These are phyloP conservation scores for Plasmodium sp. DNA, from an alignment of 169 alveolate species.

Conservation along the genomic window DNA sequence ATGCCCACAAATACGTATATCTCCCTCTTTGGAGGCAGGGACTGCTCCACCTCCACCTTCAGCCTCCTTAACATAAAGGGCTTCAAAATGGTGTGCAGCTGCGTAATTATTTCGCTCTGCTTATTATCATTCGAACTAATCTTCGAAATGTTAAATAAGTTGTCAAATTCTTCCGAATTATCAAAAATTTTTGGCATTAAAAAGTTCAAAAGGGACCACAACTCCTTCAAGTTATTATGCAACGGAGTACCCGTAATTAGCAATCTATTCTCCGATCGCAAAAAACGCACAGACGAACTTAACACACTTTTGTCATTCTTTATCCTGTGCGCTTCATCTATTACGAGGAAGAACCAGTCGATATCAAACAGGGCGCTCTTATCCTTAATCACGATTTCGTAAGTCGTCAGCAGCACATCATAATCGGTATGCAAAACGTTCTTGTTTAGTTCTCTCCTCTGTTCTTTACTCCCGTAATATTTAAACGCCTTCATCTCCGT, in stretches of 20 bases:
- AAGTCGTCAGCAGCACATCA: constrained; percentile 96
- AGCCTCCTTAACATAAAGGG: constrained; percentile 98
- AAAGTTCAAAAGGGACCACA: constrained; percentile 98
- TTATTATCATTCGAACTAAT: constrained; percentile 77
- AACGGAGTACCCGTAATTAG: constrained; percentile 99
- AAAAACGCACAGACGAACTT: constrained; percentile 90
- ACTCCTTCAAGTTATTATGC: constrained; percentile 97
- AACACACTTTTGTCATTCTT: constrained; percentile 96
- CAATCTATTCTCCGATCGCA: constrained; percentile 95
- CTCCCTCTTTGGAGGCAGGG: constrained; percentile 96
- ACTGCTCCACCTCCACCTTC: constrained; percentile 97
- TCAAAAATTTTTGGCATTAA: constrained; percentile 97
- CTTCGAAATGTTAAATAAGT: constrained; percentile 91
- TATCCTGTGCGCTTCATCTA: constrained; percentile 99
- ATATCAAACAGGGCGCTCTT: constrained; percentile 92
- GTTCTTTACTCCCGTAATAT: constrained; percentile 96
- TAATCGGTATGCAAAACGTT: constrained; percentile 84
- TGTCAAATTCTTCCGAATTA: constrained; percentile 96
- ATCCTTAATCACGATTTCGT: constrained; percentile 94
- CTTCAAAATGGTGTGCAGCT: constrained; percentile 96
- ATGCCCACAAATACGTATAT: constrained; percentile 91
- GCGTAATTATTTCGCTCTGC: constrained; percentile 85
- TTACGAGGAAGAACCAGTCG: constrained; percentile 96
- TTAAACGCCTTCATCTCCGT: constrained; percentile 95
- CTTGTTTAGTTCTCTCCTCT: constrained; percentile 85